Conservation (phyloP, 768 basidiomycete species). For the Xerocomellus intermedius region DNA sequence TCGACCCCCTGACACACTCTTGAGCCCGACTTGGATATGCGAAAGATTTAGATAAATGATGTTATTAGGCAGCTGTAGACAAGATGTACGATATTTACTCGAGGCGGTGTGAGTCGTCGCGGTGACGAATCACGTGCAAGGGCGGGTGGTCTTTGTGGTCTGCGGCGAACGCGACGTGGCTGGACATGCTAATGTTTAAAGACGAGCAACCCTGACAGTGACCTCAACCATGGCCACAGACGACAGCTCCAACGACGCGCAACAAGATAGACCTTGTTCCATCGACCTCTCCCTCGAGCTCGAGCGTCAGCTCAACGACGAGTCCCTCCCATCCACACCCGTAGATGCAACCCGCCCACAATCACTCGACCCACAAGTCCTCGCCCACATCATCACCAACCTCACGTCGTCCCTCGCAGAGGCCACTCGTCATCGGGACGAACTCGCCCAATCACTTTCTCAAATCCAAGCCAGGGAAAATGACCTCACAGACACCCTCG, state of each 20-base stretch:
- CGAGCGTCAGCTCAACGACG: constrained; percentile 70
- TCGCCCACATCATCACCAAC: constrained; percentile 74
- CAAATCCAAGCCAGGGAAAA: constrained; percentile 54
- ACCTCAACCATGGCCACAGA: constrained; percentile 32
- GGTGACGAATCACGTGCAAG: constrained; percentile 13
- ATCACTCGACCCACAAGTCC: constrained; percentile 70
- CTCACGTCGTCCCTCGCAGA: constrained; percentile 64
- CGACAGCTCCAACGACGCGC: constrained; percentile 15
- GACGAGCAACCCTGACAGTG: background rate
- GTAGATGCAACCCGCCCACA: constrained; percentile 36
- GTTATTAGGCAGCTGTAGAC: background rate
- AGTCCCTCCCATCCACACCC: constrained; percentile 51
- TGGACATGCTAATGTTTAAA: background rate
- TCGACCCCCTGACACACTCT: constrained; percentile 79
- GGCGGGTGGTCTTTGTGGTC: background rate
- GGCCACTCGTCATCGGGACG: constrained; percentile 70
- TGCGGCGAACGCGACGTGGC: constrained; percentile 14
- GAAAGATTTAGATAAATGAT: constrained; percentile 8
- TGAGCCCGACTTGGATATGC: constrained; percentile 15
- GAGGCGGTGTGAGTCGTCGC: background rate
- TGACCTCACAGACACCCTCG: constrained; percentile 59
- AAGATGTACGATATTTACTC: constrained; percentile 9
- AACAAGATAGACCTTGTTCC: constrained; percentile 41
- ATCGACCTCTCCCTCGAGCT: constrained; percentile 81
- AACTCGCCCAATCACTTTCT: constrained; percentile 52